Base-by-base conservation (phyloP, 306 rosid genomes). In the Leucaena leucocephala region DNA sequence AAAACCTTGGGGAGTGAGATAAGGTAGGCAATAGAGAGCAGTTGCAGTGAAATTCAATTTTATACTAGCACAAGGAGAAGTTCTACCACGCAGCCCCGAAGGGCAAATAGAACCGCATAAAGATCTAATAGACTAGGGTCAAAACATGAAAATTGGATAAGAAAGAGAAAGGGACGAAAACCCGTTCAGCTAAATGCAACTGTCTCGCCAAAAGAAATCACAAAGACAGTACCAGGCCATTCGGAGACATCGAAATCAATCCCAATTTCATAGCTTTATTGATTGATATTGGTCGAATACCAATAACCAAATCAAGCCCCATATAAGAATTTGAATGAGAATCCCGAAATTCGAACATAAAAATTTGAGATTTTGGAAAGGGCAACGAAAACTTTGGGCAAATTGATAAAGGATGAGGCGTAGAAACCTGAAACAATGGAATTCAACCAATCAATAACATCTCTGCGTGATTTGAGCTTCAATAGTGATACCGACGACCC, bases 371-470 rank as follows among this genome's bases (percentile, higher is more conserved):
- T 35, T 13, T 2, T 19, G 7, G 38, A n/a, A 1, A 3, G 21
- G 4, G 2, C 15, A 19, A 43, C 57, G 21, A 62, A 75, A 58
- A 49, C 39, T 36, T 38, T 1, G 42, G 5, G 49, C 43, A 5
- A 45, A 36, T 4, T 35, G 10, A 45, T 35, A 3, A 46, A 42
- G 50, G 45, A 45, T 4, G 33, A 38, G 16, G 34, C 21, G 46
- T 1, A 16, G 1, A 49, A 49, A 92, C 98, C 97, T 86, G 97
- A 83, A 83, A 89, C 79, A 4, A 94, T 49, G 3, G 90, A 88
- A 55, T 85, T 81, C 68, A 94, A 87, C 97, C 97, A 94, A 82
- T 91, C 93, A 22, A 91, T 22, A 61, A 89, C 98, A 46, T 94
- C 97, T 58, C 88, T 83, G 2, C 97, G 87, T 0, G 97, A 92